Base-by-base conservation (phyloP, 441 rosid genomes). In the Daphne laureola region DNA sequence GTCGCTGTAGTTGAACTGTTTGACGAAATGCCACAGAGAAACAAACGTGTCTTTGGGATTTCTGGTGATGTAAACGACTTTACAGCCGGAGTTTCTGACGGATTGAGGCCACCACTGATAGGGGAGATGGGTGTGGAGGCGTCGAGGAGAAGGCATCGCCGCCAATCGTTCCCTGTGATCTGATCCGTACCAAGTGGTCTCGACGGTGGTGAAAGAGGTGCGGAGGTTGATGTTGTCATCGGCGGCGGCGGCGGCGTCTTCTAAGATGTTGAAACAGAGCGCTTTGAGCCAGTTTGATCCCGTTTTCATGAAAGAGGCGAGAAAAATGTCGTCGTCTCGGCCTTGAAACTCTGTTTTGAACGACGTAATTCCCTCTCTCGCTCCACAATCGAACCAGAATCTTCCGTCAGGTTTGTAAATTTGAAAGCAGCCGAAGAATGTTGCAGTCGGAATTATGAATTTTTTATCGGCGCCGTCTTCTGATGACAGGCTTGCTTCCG, bases 11-110 rank as follows among this genome's bases (percentile, higher is more conserved):
- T 8, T 2, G 21, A 0, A 25, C 12, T 49, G 21, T 54, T 67
- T 76, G 13, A 60, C 9, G 62, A 71, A 66, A 62, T 79, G 69
- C 78, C 79, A 74, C 11, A 74, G 59, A 12, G 80, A 74, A n/a
- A 77, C 71, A 7, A 77, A 63, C 2, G 65, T 58, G 62, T 80
- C 79, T 44, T 72, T 74, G 2, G 81, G 79, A 8, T 78, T 50
- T 40, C 81, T 55, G 16, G 77, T 55, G 14, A 75, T 68, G 62
- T 71, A 75, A 8, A 77, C 61, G 9, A 71, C 50, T 69, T 58
- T 77, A 57, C 74, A 68, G 0, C 63, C 58, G 9, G 73, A 64
- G 46, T 55, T 58, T 66, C 36, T 68, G 38, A 68, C 48, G 14
- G 76, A 62, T 4, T 70, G 71, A 0, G 77, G 53, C 9, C 71